phyloP scores from a whole-genome alignment of 352 stramenopile genomes.

The Phytopythium oedochilum region DNA sequence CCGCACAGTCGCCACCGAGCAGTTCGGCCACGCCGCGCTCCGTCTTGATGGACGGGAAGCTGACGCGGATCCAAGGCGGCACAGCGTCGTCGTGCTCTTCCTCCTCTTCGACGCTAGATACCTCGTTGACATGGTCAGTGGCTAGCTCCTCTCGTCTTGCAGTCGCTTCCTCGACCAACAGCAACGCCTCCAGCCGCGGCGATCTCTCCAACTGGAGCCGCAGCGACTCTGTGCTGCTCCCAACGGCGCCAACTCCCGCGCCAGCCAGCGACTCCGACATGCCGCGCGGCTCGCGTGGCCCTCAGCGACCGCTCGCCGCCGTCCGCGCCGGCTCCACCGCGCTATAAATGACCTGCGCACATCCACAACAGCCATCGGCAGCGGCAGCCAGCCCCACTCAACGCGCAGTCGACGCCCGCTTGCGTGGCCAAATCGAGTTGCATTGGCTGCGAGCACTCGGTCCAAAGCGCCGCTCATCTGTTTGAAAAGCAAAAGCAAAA shows the following conservation, averaged over 20 bases:
- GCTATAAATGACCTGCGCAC: not conserved
- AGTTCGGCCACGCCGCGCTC: constrained; percentile 16
- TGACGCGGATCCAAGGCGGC: constrained; percentile 29
- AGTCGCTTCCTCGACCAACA: not conserved
- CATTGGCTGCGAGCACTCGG: constrained; percentile 3
- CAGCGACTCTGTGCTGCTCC: not conserved
- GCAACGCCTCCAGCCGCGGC: not conserved
- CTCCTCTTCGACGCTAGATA: too few species aligned
- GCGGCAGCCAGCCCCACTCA: not conserved
- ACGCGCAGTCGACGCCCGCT: not conserved
- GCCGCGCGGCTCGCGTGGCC: not conserved
- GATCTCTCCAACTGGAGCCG: not conserved
- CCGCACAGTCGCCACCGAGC: not conserved
- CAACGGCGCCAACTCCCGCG: not conserved
- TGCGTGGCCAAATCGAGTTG: constrained; percentile 5
- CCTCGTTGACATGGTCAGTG: too few species aligned
- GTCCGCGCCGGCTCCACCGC: not conserved
- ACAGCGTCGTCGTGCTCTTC: constrained; percentile 10
- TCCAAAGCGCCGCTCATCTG: not conserved
- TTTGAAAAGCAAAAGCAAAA: constrained; percentile 3
- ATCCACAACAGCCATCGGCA: too few species aligned
- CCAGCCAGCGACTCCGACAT: not conserved
- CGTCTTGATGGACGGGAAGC: constrained; percentile 20
- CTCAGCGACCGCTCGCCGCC: not conserved
- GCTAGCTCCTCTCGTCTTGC: too few species aligned